Evolutionary conservation across 208 protist species (phyloP), one percentile per base, ranked within the genome.

Genomic region (Trypanosoma vivax): DNA sequence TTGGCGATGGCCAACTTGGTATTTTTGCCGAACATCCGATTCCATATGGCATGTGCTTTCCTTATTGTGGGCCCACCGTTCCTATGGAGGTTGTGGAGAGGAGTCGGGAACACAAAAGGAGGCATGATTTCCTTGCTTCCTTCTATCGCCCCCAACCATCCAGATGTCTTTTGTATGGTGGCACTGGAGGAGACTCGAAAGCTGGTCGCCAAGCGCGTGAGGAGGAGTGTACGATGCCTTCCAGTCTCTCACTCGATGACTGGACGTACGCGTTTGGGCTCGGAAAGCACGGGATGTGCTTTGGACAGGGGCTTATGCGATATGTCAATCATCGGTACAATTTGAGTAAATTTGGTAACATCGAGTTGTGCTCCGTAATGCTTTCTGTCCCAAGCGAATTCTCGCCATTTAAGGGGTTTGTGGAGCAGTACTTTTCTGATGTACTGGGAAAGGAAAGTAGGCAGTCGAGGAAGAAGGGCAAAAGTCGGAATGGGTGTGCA

Each of bases 321-420:
- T 92, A 92, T 67, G 86, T 84, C 34, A 92, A 92, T 63, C 85
- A 92, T 62, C 85, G 85, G 41, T 92, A 92, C 72, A 90, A 90
- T 64, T 50, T 82, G 6, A 73, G 68, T 18, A 83, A 73, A 18
- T 92, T 84, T 49, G 85, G 85, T 41, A 92, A 92, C 60, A 73
- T 84, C 33, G 85, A 92, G 70, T 58, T 92, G 25, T 89, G 78
- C 50, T 86, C 84, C 3, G 70, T 92, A 10, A 85, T 88, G 66
- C 63, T 92, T 13, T 78, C 78, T 0, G 72, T 92, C 23, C 62
- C 65, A 7, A 87, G 73, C 42, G 80, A 84, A 39, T 84, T 87
- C 29, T 64, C 50, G 35, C 31, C 54, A 39, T 41, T 68, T 6
- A 45, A 35, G 10, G 43, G 39, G 28, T 47, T 51, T 14, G 25